These are phyloP conservation scores for Botrytis porri DNA, from an alignment of 2,329 filamentous ascomycete species.

Conservation along the genomic window DNA sequence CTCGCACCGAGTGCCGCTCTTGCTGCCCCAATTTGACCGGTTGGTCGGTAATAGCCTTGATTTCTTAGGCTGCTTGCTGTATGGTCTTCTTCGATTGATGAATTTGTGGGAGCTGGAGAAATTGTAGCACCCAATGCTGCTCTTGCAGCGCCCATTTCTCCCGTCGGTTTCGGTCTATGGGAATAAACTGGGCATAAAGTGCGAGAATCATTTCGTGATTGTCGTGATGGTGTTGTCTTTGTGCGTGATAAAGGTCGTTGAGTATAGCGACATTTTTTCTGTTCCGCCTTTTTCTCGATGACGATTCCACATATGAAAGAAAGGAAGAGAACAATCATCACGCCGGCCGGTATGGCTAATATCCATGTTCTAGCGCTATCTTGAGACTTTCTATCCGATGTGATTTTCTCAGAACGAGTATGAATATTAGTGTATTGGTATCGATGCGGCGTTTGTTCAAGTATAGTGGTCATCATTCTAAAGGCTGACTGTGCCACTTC, in stretches of 20 bases:
- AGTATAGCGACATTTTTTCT: background rate
- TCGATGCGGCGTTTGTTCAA: background rate
- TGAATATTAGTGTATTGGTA: background rate
- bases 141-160: constrained; percentile 1
- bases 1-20: background rate
- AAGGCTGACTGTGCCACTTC: background rate
- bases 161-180: background rate
- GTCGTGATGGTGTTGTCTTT: background rate
- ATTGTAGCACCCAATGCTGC: constrained; percentile 2
- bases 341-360: background rate
- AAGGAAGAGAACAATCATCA: background rate
- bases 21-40: background rate
- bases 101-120: background rate
- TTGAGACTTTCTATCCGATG: background rate
- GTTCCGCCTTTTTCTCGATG: background rate
- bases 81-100: background rate
- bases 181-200: background rate
- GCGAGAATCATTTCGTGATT: background rate
- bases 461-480: background rate
- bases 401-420: background rate
- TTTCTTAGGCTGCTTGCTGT: background rate
- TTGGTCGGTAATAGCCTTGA: background rate
- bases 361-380: background rate
- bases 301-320: accelerated
- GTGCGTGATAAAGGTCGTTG: background rate